Conservation (phyloP, 2,329 filamentous ascomycete genomes). For the Ascochyta clinopodiicola region DNA sequence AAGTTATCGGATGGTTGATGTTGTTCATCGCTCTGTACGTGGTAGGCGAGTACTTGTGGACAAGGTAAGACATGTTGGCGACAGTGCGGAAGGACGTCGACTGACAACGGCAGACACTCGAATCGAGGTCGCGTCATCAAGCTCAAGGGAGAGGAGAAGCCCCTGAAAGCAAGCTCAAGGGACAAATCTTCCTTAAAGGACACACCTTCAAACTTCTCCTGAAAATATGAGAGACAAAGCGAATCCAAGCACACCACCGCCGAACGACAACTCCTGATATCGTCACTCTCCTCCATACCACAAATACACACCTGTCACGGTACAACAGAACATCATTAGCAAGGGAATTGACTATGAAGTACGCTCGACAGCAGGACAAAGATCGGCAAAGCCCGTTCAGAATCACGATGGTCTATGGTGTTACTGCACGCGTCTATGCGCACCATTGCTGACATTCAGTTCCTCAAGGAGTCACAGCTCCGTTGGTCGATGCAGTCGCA, state of each 20-base stretch:
- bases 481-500: background rate
- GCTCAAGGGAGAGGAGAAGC: slow-evolving; percentile 33
- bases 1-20: slow-evolving; percentile 28
- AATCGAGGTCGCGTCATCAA: slow-evolving; percentile 21
- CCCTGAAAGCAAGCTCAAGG: slow-evolving; percentile 14
- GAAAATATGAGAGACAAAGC: background rate
- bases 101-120: slow-evolving; percentile 20
- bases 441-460: background rate
- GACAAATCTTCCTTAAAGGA: background rate
- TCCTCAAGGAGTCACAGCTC: background rate
- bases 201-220: background rate
- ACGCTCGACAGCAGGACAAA: background rate
- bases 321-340: background rate
- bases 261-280: background rate
- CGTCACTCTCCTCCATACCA: too few relatives aligned
- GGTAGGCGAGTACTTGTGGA: slow-evolving; percentile 29
- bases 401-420: background rate
- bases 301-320: background rate
- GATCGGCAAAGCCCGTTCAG: background rate
- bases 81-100: background rate
- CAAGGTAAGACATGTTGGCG: slow-evolving; percentile 19
- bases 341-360: background rate
- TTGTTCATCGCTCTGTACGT: slow-evolving; percentile 25
- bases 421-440: background rate
- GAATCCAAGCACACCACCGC: background rate